Percentiles rank a stretch among this genome's conserved stretches.
These are phyloP conservation scores for Macroventuria anomochaeta DNA, from an alignment of 2,329 filamentous ascomycete genomes.

Conservation along the genomic window DNA sequence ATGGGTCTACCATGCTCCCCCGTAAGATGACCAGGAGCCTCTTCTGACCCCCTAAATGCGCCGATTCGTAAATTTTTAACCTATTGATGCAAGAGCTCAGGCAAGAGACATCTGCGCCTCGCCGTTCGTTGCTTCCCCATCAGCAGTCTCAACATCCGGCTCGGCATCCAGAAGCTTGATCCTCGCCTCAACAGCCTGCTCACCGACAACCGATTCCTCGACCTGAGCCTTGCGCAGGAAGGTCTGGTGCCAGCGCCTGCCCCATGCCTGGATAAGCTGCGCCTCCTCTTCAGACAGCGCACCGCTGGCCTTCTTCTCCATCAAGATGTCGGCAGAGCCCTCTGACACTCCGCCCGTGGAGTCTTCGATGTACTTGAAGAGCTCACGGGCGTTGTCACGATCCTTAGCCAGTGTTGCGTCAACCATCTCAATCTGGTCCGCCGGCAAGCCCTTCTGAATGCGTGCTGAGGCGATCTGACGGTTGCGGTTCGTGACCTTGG, in stretches of 20 bases:
- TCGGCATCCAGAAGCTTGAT: slow-evolving; percentile 44
- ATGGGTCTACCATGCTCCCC: not conserved
- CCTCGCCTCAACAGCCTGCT: slow-evolving; percentile 59
- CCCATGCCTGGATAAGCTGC: slow-evolving; percentile 78
- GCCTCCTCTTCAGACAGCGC: slow-evolving; percentile 53
- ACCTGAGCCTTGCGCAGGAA: slow-evolving; percentile 83
- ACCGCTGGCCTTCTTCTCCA: slow-evolving; percentile 69
- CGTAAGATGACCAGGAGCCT: not conserved
- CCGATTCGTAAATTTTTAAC: not conserved
- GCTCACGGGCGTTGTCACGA: slow-evolving; percentile 73
- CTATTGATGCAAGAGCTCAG: not conserved
- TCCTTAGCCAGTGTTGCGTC: slow-evolving; percentile 74
- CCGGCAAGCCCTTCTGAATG: slow-evolving; percentile 62
- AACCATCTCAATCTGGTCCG: slow-evolving; percentile 65
- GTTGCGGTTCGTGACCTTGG: slow-evolving; percentile 86
- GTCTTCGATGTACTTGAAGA: slow-evolving; percentile 84
- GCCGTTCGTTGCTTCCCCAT: slow-evolving; percentile 36
- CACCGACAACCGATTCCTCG: slow-evolving; percentile 75
- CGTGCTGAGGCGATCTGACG: slow-evolving; percentile 76
- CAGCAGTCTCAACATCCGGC: slow-evolving; percentile 33
- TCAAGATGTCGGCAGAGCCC: slow-evolving; percentile 75
- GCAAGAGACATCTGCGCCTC: slow-evolving; percentile 31
- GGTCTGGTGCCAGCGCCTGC: slow-evolving; percentile 82
- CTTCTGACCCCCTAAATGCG: not conserved
- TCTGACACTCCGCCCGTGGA: slow-evolving; percentile 73